Base-by-base conservation (phyloP, 106 monocot species). In the Agapanthus africanus region DNA sequence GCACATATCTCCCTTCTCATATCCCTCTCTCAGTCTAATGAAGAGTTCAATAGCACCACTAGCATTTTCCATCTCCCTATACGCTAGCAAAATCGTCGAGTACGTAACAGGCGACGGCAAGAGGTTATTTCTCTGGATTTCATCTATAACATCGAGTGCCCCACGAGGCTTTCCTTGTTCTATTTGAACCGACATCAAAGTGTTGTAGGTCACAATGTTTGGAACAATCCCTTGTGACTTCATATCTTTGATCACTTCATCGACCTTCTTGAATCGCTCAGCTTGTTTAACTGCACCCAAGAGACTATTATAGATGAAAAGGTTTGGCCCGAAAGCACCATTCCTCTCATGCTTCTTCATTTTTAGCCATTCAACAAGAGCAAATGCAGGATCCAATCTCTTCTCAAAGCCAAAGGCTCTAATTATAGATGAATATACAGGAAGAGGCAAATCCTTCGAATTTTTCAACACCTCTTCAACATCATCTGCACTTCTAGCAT, bases 331-430 rank as follows among this genome's bases (percentile, higher is more conserved):
- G 11, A 63, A 0, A 2, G 19, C 37, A 2, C 22, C 62, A 35
- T 41, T 23, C 6, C 30, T 41, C 16, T 71, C 74, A 28, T 59
- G 11, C 7, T 54, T 78, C 40, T 81, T 77, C 77, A 44, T 82
- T 74, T 92, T 97, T 30, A 97, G 69, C 88, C 91, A 92, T 19
- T 92, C 80, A 19, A 97, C 81, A 75, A 97, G 68, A 28, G 88
- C 88, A 77, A 97, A 87, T 27, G 95, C 91, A 38, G 82, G 23
- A 30, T 97, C 86, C 36, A 92, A 22, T 71, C 69, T 79, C 56
- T 84, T 87, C 19, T 84, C 82, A 1, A 38, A 37, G 1, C 95
- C 95, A 19, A 97, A 86, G 16, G 83, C 86, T 54, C 70, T 77
- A 28, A 97, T 97, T 74, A 97, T 76, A 16, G 89, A 78, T 21